A percentile compares a stretch with the other conserved stretches of the same genome.
Conservation (phyloP, 306 rosid species). For the Casuarina cunninghamiana region DNA sequence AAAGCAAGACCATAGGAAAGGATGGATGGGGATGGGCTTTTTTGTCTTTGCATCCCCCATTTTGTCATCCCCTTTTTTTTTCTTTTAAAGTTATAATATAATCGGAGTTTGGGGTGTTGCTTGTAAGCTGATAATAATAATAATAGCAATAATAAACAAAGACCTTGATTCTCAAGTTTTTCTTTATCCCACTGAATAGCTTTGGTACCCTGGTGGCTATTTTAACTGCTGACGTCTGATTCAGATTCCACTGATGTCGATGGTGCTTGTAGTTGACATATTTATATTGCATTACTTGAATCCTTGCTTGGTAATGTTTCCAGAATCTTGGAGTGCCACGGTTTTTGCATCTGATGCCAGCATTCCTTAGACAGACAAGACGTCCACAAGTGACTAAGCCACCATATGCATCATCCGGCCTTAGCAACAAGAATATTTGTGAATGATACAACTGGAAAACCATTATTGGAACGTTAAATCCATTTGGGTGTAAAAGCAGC, state of each 20-base stretch:
- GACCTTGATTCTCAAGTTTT: conserved; percentile 16
- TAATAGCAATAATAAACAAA: background rate
- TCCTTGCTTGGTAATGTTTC: conserved; percentile 7
- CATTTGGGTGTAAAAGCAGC: no score
- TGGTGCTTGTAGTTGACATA: conserved; percentile 11
- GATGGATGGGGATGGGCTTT: conserved; percentile 23
- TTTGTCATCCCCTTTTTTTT: background rate
- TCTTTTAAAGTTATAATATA: background rate
- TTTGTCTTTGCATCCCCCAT: conserved; percentile 34
- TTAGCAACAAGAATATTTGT: background rate
- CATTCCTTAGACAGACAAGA: conserved; percentile 1
- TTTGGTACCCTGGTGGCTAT: background rate
- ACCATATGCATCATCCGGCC: background rate
- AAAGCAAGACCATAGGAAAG: conserved; percentile 1
- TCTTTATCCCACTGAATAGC: background rate
- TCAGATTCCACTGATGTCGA: conserved; percentile 43
- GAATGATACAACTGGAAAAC: background rate
- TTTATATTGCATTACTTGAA: conserved; percentile 11
- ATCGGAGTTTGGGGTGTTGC: conserved; percentile 3
- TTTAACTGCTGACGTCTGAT: conserved; percentile 29
- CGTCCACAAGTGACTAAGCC: background rate
- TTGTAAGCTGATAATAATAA: conserved; percentile 20
- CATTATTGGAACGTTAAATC: background rate
- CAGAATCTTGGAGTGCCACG: conserved; percentile 20
- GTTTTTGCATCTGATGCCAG: conserved; percentile 28